Percentiles rank a stretch among this genome's conserved stretches.
Conservation (phyloP, 305 asterid genomes). For the Striga hermonthica region DNA sequence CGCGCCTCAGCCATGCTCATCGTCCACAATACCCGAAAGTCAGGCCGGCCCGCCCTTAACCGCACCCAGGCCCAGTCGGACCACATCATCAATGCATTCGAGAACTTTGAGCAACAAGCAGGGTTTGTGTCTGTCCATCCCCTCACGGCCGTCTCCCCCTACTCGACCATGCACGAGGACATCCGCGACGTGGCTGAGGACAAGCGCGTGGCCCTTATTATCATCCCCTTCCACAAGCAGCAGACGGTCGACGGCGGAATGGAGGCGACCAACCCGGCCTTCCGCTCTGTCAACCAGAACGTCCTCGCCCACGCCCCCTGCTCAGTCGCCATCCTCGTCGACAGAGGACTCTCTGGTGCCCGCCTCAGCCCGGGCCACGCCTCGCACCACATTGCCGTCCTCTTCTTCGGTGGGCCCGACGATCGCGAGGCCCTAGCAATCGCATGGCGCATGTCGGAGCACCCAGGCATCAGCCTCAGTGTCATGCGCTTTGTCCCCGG, state of each 20-base stretch:
- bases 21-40: conserved; percentile 60
- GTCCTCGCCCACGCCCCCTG: conserved; percentile 76
- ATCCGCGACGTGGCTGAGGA: conserved; percentile 74
- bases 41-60: conserved; percentile 62
- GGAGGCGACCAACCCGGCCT: conserved; percentile 69
- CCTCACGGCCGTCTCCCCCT: conserved; percentile 81
- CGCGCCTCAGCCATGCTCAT: conserved; percentile 89
- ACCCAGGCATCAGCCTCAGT: conserved; percentile 54
- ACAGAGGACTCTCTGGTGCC: conserved; percentile 65
- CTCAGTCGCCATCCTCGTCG: conserved; percentile 76
- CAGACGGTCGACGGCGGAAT: conserved; percentile 91
- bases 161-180: conserved; percentile 90
- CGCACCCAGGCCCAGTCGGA: conserved; percentile 82
- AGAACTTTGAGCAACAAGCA: conserved; percentile 67
- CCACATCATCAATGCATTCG: conserved; percentile 84
- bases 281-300: conserved; percentile 64
- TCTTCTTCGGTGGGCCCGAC: conserved; percentile 86
- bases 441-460: conserved; percentile 71
- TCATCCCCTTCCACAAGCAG: conserved; percentile 83
- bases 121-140: conserved; percentile 65
- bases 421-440: conserved; percentile 82
- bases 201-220: conserved; percentile 56
- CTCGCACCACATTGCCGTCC: conserved; percentile 51
- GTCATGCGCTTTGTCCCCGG: conserved; percentile 57
- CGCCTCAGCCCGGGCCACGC: conserved; percentile 39